Conservation (phyloP, 2,329 filamentous ascomycete genomes). For the Arthrobotrys sinensis region DNA sequence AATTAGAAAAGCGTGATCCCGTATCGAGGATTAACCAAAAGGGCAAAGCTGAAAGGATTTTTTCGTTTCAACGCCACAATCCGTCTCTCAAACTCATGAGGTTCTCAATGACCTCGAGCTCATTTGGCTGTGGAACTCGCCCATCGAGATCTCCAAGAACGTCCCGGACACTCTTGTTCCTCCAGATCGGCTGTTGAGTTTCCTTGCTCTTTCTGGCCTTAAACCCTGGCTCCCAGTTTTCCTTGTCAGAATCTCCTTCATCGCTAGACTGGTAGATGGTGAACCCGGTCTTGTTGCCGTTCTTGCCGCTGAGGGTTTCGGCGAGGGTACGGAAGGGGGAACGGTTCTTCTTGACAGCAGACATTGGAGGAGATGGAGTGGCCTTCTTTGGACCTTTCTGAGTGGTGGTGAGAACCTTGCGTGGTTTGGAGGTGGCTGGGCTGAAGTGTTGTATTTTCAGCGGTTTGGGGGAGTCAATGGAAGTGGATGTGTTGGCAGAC, state of each 20-base stretch:
- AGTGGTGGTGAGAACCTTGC: slow-evolving; percentile 46
- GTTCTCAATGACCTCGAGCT: slow-evolving; percentile 57
- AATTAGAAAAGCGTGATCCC: neutral
- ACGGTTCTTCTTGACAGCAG: slow-evolving; percentile 47
- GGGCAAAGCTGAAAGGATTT: neutral
- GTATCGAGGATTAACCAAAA: neutral
- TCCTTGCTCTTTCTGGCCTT: slow-evolving; percentile 36
- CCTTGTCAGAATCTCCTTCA: slow-evolving; percentile 56
- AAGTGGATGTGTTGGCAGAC: slow-evolving; percentile 9
- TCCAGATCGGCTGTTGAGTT: slow-evolving; percentile 47
- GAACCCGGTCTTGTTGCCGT: slow-evolving; percentile 43
- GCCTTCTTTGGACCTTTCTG: slow-evolving; percentile 56
- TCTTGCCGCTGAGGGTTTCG: slow-evolving; percentile 38
- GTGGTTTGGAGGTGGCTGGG: slow-evolving; percentile 41
- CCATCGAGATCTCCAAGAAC: slow-evolving; percentile 44
- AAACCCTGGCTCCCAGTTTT: slow-evolving; percentile 53
- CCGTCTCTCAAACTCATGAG: slow-evolving; percentile 55
- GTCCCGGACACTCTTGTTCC: slow-evolving; percentile 29
- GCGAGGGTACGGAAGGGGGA: slow-evolving; percentile 42
- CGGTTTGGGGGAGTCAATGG: slow-evolving; percentile 19
- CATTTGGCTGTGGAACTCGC: slow-evolving; percentile 54
- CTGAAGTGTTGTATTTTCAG: slow-evolving; percentile 40
- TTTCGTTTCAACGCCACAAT: slow-evolving; percentile 47
- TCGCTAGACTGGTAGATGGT: slow-evolving; percentile 59
- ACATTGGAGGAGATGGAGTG: slow-evolving; percentile 48